Conservation (phyloP, 176 grass and related monocot genomes). For the Oryza meridionalis region DNA sequence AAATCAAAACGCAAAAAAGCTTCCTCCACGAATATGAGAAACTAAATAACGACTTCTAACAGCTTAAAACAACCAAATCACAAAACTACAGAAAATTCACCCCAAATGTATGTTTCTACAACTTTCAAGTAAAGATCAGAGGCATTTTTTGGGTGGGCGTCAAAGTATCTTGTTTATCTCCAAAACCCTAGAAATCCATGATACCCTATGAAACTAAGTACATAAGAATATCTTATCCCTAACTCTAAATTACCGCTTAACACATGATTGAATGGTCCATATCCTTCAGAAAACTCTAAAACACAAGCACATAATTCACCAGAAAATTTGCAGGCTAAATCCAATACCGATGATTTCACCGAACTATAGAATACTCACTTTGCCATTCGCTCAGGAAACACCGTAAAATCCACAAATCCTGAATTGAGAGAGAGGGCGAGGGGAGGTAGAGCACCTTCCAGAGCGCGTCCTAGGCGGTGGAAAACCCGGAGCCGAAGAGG, state of each 20-base stretch:
- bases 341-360: background rate
- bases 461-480: too few species aligned
- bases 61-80: slow-evolving; percentile 7
- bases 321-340: background rate
- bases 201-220: background rate
- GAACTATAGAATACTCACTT: background rate
- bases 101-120: background rate
- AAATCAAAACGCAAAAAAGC: background rate
- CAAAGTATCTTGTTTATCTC: background rate
- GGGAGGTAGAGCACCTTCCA: too few species aligned
- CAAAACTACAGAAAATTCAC: background rate
- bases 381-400: background rate
- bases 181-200: background rate
- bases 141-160: background rate
- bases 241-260: background rate
- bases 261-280: background rate
- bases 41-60: background rate
- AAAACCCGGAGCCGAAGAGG: background rate
- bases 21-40: background rate
- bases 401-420: background rate
- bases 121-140: background rate
- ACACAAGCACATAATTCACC: background rate
- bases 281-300: background rate
- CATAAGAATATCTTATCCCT: background rate
- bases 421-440: background rate